A percentile compares a stretch with the other conserved stretches of the same genome.
These are phyloP conservation scores for Cyberlindnera petersonii DNA, from an alignment of 805 yeast species.

Conservation along the genomic window DNA sequence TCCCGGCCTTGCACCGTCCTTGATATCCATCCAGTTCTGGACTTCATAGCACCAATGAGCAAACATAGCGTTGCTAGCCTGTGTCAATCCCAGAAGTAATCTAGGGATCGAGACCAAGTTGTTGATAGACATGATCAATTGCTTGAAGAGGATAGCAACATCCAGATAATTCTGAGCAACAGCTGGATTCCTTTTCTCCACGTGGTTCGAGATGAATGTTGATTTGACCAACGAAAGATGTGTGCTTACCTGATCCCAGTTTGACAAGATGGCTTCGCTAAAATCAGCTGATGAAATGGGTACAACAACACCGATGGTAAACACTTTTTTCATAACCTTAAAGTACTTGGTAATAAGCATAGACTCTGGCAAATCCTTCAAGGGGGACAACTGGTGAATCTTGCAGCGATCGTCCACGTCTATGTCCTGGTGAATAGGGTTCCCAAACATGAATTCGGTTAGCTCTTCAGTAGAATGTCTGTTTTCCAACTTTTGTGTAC, in stretches of 20 bases:
- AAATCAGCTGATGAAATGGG: slow-evolving; percentile 25
- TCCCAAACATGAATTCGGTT: slow-evolving; percentile 38
- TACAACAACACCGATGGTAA: slow-evolving; percentile 33
- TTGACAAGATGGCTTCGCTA: slow-evolving; percentile 29
- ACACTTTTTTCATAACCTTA: slow-evolving; percentile 23
- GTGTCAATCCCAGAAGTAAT: slow-evolving; percentile 31
- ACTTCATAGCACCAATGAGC: slow-evolving; percentile 37
- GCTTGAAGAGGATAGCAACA: slow-evolving; percentile 27
- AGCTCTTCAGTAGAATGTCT: slow-evolving; percentile 23
- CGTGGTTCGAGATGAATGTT: slow-evolving; percentile 24
- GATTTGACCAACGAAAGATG: slow-evolving; percentile 30
- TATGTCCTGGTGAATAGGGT: slow-evolving; percentile 32
- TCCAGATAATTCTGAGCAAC: slow-evolving; percentile 17
- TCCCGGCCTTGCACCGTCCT: slow-evolving; percentile 35
- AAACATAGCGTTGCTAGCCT: slow-evolving; percentile 26
- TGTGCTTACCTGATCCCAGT: slow-evolving; percentile 30
- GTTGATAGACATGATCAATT: slow-evolving; percentile 29
- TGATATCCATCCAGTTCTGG: slow-evolving; percentile 39
- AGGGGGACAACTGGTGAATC: slow-evolving; percentile 29
- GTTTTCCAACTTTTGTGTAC: slow-evolving; percentile 6
- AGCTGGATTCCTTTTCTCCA: slow-evolving; percentile 5
- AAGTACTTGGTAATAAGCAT: slow-evolving; percentile 34
- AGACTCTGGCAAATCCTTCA: slow-evolving; percentile 28
- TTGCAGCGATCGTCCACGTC: slow-evolving; percentile 22
- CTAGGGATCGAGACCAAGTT: slow-evolving; percentile 34